phyloP scores from a whole-genome alignment of 169 alveolate species.

The Plasmodium fragile region DNA sequence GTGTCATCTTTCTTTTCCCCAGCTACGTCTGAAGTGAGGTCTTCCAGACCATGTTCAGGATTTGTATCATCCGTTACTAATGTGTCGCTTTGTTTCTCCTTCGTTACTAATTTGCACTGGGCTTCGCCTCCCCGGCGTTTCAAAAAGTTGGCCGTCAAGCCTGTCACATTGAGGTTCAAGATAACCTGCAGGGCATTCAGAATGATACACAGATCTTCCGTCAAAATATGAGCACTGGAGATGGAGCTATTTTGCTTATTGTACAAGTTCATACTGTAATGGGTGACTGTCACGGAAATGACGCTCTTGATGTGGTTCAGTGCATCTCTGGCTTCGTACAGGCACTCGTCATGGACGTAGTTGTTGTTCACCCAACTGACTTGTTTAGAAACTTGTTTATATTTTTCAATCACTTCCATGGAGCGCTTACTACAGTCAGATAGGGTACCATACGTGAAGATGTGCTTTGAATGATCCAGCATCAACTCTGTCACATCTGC shows the following conservation, averaged over 20 bases:
- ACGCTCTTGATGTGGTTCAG: conserved; percentile 29
- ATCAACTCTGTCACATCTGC: conserved; percentile 27
- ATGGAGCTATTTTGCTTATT: conserved; percentile 20
- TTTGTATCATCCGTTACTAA: no score
- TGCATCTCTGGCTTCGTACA: conserved; percentile 42
- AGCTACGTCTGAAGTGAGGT: neutral
- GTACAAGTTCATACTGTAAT: conserved; percentile 32
- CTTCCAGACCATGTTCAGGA: neutral
- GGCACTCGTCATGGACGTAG: conserved; percentile 60
- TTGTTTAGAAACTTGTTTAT: conserved; percentile 20
- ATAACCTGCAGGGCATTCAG: conserved; percentile 28
- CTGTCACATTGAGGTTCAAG: conserved; percentile 14
- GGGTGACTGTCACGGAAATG: conserved; percentile 38
- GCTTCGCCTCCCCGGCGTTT: neutral
- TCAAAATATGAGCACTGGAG: conserved; percentile 28
- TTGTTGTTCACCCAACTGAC: conserved; percentile 68
- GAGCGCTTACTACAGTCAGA: conserved; percentile 22
- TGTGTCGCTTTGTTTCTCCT: no score
- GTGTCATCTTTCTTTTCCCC: neutral
- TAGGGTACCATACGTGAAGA: conserved; percentile 66
- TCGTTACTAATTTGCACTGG: neutral
- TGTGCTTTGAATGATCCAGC: conserved; percentile 21
- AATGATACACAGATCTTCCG: conserved; percentile 40
- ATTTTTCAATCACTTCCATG: conserved; percentile 26
- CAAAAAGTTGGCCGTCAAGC: conserved; percentile 52